These are phyloP conservation scores for Ephemerocybe angulata DNA, from an alignment of 768 basidiomycete species.

Conservation along the genomic window DNA sequence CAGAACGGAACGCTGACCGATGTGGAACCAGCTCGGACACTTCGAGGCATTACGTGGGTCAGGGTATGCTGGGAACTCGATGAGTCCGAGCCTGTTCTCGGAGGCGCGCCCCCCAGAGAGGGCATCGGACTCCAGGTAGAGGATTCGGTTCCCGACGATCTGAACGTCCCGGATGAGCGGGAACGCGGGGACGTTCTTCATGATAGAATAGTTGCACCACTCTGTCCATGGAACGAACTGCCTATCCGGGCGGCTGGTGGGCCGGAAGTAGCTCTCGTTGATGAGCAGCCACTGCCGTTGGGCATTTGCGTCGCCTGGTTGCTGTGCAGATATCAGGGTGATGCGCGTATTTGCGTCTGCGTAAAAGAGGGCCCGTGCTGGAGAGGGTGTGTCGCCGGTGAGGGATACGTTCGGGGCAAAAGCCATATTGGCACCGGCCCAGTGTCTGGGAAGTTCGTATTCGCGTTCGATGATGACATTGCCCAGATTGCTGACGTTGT, in stretches of 20 bases:
- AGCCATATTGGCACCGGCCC: slow-evolving; percentile 43
- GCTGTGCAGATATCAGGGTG: slow-evolving; percentile 45
- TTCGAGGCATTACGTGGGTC: slow-evolving; percentile 23
- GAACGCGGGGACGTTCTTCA: slow-evolving; percentile 36
- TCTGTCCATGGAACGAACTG: slow-evolving; percentile 49
- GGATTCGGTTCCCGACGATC: slow-evolving; percentile 43
- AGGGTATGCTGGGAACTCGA: slow-evolving; percentile 44
- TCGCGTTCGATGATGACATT: slow-evolving; percentile 42
- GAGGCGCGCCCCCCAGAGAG: slow-evolving; percentile 19
- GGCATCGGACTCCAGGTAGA: slow-evolving; percentile 42
- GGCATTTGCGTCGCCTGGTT: slow-evolving; percentile 27
- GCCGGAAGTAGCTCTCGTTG: slow-evolving; percentile 49
- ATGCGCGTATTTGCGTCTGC: slow-evolving; percentile 50
- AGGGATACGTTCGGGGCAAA: slow-evolving; percentile 48
- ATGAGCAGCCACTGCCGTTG: slow-evolving; percentile 49
- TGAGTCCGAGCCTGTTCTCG: slow-evolving; percentile 32
- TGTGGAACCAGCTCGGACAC: slow-evolving; percentile 34
- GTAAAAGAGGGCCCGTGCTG: slow-evolving; percentile 51
- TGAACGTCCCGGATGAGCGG: slow-evolving; percentile 34
- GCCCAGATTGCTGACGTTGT: slow-evolving; percentile 43
- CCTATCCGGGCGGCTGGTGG: slow-evolving; percentile 40
- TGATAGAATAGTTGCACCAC: slow-evolving; percentile 51
- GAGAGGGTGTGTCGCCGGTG: slow-evolving; percentile 30
- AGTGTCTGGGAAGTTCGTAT: slow-evolving; percentile 55
- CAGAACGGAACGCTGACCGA: slow-evolving; percentile 38